Evolutionary conservation across 225 moss, liverwort and hornwort species (phyloP), one percentile per base, ranked within the genome.

Genomic region (Marchantia paleacea): DNA sequence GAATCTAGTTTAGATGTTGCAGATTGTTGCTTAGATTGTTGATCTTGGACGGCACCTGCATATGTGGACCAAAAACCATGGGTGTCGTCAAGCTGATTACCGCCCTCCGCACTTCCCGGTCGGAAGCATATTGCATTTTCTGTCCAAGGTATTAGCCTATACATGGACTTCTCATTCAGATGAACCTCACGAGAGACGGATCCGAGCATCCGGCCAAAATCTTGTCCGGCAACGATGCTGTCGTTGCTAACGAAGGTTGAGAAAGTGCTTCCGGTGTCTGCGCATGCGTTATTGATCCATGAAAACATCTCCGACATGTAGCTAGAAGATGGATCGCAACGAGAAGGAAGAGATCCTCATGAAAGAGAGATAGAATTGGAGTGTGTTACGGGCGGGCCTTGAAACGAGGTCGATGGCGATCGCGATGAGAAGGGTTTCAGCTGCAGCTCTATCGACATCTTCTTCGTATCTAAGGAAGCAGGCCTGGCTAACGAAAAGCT

Each of bases 301-400:
- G 79, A 69, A 69, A 79, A 79, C 79, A 79, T 79, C 69, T 79
- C 79, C 79, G 79, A 78, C 64, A 63, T 66, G 78, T 76, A 61
- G 20, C 78, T 64, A 78, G 65, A 78, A 25, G 64, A 10, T 25
- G 49, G 50, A 47, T 55, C n/a, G 49, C 64, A 13, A 65, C 50
- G 22, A 65, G 53, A 65, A n/a, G 47, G 78, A 78, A 28, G 5
- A 48, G 63, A 77, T 77, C 77, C 77, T 61, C 77, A 62, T 77
- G 77, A 77, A 64, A 77, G 54, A 31, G 30, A 12, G 31, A 39
- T 3, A 39, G 55, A 55, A 75, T 55, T 75, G 28, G 75, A 55
- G 14, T 16, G 7, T 69, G 31, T 31, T 7, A 29, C 67, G 14
- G 24, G 12, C 6, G 26, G 12, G 49, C 16, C 49, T 72, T 12